Conservation (phyloP, 2,329 filamentous ascomycete genomes). For the Coleophoma eucalyptorum region DNA sequence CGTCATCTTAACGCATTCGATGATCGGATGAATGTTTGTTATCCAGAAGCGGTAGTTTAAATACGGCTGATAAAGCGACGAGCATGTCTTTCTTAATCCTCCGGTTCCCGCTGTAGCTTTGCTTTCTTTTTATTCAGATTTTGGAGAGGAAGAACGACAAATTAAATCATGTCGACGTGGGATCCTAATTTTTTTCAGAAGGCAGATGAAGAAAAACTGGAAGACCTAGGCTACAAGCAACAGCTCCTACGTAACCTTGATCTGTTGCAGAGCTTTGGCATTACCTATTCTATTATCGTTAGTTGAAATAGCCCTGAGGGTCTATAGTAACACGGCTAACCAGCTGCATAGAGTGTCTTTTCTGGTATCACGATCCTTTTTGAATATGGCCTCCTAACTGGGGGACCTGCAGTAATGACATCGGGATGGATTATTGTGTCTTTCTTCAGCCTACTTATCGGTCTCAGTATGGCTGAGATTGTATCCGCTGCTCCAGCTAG, state of each 20-base stretch:
- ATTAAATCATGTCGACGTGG: neutral
- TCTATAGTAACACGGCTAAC: constrained; percentile 16
- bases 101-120: too few species aligned
- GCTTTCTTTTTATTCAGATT: too few species aligned
- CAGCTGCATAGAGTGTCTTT: constrained; percentile 40
- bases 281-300: constrained; percentile 59
- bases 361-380: constrained; percentile 57
- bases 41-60: too few species aligned
- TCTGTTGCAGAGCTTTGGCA: constrained; percentile 56
- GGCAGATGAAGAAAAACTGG: constrained; percentile 46
- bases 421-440: constrained; percentile 51
- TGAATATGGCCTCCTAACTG: constrained; percentile 49
- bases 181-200: constrained; percentile 4
- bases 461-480: constrained; percentile 54
- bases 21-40: too few species aligned
- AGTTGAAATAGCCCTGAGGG: constrained; percentile 13
- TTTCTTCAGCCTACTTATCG: constrained; percentile 53
- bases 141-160: too few species aligned
- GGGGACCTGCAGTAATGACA: constrained; percentile 52
- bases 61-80: too few species aligned
- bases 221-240: constrained; percentile 56
- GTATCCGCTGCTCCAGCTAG: constrained; percentile 54
- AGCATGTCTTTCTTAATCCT: too few species aligned
- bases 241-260: constrained; percentile 55
- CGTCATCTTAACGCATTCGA: too few species aligned